Conservation (phyloP, 164 flowering plant genomes). For the Chimonanthus praecox region DNA sequence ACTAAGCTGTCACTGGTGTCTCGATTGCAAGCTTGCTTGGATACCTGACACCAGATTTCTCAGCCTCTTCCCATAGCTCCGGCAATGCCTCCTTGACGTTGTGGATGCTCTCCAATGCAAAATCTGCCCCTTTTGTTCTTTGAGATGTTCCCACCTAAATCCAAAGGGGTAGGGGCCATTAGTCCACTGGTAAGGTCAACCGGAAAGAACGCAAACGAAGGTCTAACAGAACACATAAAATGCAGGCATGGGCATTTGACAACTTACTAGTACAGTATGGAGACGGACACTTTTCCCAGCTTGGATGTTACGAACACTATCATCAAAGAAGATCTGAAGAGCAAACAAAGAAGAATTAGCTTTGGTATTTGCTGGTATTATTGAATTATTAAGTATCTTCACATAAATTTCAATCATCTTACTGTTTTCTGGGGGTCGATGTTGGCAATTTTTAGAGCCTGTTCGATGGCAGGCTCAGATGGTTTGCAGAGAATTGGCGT, state of each 20-base stretch:
- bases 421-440: slow-evolving; percentile 74
- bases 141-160: slow-evolving; percentile 78
- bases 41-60: slow-evolving; percentile 33
- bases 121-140: slow-evolving; percentile 63
- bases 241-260: background rate
- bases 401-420: slow-evolving; percentile 17
- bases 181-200: background rate
- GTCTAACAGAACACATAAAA: too few species aligned
- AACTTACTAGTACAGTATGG: slow-evolving; percentile 77
- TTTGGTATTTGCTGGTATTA: background rate
- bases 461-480: slow-evolving; percentile 47
- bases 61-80: slow-evolving; percentile 69
- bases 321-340: slow-evolving; percentile 93
- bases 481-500: slow-evolving; percentile 90
- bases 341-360: background rate
- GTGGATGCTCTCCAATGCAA: slow-evolving; percentile 89
- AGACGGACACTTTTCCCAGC: slow-evolving; percentile 68
- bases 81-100: slow-evolving; percentile 87
- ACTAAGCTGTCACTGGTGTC: slow-evolving; percentile 61
- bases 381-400: background rate
- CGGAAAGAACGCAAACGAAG: too few species aligned
- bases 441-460: slow-evolving; percentile 60
- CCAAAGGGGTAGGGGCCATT: too few species aligned
- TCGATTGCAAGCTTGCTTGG: slow-evolving; percentile 53
- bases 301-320: slow-evolving; percentile 75